Conservation (phyloP, 768 basidiomycete genomes). For the Cystobasidiopsis lactophilus region DNA sequence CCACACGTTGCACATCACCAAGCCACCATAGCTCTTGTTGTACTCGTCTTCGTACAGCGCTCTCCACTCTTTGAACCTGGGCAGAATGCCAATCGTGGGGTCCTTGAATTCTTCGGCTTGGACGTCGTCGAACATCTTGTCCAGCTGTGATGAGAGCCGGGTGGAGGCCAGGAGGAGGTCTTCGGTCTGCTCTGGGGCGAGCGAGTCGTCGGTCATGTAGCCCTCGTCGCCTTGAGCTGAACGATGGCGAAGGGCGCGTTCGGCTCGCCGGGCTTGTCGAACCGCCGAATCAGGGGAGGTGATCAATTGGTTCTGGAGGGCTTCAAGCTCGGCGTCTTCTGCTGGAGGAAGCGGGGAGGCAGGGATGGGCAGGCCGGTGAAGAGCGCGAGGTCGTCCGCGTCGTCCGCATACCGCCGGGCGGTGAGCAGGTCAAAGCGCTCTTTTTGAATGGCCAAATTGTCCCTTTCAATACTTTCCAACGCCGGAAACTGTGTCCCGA, state of each 20-base stretch:
- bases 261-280: conserved; percentile 19
- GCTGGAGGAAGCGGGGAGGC: background rate
- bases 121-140: conserved; percentile 17
- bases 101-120: conserved; percentile 17
- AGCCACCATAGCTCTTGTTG: conserved; percentile 27
- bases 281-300: conserved; percentile 21
- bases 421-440: conserved; percentile 17
- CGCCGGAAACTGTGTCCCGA: conserved; percentile 21
- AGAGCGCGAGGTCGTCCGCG: conserved; percentile 18
- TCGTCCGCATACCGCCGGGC: conserved; percentile 16
- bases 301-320: conserved; percentile 9
- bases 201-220: conserved; percentile 11
- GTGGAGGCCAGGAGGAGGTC: conserved; percentile 12
- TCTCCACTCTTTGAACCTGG: conserved; percentile 28
- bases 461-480: conserved; percentile 27
- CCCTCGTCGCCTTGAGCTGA: conserved; percentile 14
- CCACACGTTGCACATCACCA: conserved; percentile 28
- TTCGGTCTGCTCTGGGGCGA: conserved; percentile 5
- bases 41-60: conserved; percentile 27
- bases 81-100: conserved; percentile 14
- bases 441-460: conserved; percentile 16
- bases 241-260: conserved; percentile 17
- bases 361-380: conserved; percentile 15
- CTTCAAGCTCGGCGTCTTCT: background rate
- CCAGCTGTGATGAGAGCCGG: background rate